phyloP scores from a whole-genome alignment of 1,139 yeast genomes.

The Geotrichum klebahnii region DNA sequence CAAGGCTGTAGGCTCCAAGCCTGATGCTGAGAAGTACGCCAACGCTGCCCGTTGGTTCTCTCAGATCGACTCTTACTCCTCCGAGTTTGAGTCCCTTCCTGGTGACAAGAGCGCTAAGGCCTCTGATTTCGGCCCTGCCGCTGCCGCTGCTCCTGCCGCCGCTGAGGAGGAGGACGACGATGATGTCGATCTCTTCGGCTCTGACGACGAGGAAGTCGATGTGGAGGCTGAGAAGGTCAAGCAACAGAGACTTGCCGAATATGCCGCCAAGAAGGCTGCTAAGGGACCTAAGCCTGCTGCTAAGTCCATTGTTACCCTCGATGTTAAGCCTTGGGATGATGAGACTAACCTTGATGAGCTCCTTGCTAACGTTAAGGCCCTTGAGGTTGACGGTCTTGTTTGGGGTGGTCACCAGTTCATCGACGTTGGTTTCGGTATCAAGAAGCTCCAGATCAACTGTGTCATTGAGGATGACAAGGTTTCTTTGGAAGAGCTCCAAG shows the following conservation, averaged over 20 bases:
- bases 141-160: slow-evolving; percentile 43
- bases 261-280: slow-evolving; percentile 95
- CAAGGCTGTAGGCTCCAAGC: slow-evolving; percentile 79
- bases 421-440: slow-evolving; percentile 98
- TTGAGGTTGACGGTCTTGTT: slow-evolving; percentile 85
- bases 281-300: slow-evolving; percentile 98
- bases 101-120: slow-evolving; percentile 40
- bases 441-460: slow-evolving; percentile 97
- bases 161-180: slow-evolving; percentile 87
- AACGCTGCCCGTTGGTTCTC: slow-evolving; percentile 96
- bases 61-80: slow-evolving; percentile 91
- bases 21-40: slow-evolving; percentile 67
- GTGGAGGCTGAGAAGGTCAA: slow-evolving; percentile 95
- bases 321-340: slow-evolving; percentile 99
- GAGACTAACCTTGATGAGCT: slow-evolving; percentile 92
- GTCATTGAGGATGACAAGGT: slow-evolving; percentile 97
- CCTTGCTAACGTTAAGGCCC: slow-evolving; percentile 76
- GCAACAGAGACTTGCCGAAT: slow-evolving; percentile 95
- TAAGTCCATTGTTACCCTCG: slow-evolving; percentile 92
- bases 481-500: slow-evolving; percentile 86
- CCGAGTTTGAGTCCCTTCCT: slow-evolving; percentile 57
- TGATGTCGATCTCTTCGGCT: slow-evolving; percentile 92
- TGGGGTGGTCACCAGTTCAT: slow-evolving; percentile 99
- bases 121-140: slow-evolving; percentile 44
- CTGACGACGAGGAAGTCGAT: slow-evolving; percentile 89